Conservation (phyloP, 2,329 filamentous ascomycete species). For the Exophiala spinifera region DNA sequence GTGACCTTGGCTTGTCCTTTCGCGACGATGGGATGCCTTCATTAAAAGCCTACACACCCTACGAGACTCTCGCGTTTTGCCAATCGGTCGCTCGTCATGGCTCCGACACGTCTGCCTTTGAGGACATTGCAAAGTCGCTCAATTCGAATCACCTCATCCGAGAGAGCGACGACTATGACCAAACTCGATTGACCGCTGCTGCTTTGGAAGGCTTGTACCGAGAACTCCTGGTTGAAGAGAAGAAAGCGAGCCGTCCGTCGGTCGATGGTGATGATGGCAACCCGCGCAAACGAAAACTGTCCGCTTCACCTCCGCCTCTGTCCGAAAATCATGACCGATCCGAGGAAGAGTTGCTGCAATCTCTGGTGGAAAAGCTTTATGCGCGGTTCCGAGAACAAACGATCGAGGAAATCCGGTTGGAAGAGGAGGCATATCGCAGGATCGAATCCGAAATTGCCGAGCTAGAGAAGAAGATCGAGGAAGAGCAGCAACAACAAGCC, state of each 20-base stretch:
- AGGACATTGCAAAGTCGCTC: conserved; percentile 69
- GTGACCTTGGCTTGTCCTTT: conserved; percentile 8
- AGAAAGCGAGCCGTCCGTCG: conserved; percentile 33
- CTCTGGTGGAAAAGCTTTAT: conserved; percentile 70
- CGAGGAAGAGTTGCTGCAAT: conserved; percentile 19
- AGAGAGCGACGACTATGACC: conserved; percentile 68
- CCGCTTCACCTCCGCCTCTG: conserved; percentile 60
- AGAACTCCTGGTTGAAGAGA: conserved; percentile 70
- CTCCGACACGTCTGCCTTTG: conserved; percentile 63
- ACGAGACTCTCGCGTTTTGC: conserved; percentile 83
- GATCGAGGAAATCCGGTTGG: conserved; percentile 67
- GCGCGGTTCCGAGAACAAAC: conserved; percentile 67
- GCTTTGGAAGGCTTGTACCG: conserved; percentile 77
- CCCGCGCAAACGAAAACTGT: conserved; percentile 72
- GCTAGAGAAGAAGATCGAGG: conserved; percentile 61
- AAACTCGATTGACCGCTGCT: conserved; percentile 69
- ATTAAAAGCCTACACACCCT: conserved; percentile 69
- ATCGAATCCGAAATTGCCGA: conserved; percentile 66
- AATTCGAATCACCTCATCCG: conserved; percentile 70
- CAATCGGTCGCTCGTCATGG: conserved; percentile 71
- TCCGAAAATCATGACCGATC: conserved; percentile 1
- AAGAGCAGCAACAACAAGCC: conserved; percentile 34
- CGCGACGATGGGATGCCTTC: conserved; percentile 52
- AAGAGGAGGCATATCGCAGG: conserved; percentile 65
- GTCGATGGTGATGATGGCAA: conserved; percentile 40